Evolutionary conservation across 164 flowering plant species (phyloP), one percentile per base, ranked within the genome.

Genomic region (Macadamia integrifolia): DNA sequence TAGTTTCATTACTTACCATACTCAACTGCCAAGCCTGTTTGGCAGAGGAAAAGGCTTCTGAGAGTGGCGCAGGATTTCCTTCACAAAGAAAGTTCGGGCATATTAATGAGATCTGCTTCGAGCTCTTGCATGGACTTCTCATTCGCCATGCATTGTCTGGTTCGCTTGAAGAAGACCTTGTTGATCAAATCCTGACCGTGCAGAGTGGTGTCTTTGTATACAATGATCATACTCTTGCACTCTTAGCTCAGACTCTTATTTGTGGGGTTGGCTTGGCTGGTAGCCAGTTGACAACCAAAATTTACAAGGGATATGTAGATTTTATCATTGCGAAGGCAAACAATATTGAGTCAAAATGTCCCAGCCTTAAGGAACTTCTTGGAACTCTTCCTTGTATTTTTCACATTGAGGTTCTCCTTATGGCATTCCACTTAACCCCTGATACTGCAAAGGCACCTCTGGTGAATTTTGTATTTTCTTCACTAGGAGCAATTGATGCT

Each of bases 351-450:
- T 66, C 72, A 50, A 71, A 70, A 29, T 78, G 81, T 50, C 72
- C 82, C 58, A 80, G 72, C 68, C 70, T 85, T 32, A 81, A 80
- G 69, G 94, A 89, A 49, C 64, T 92, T 65, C 71, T 86, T 65
- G 81, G 18, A n/a, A 62, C 73, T 46, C 91, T 95, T 67, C 99
- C 99, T 8, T 87, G 86, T 64, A 31, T 73, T 15, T 84, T 86
- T 68, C 96, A 95, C 74, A 78, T 92, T 56, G 91, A 95, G 85
- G 85, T 92, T 71, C 86, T 95, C 71, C 83, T 95, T 32, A 77
- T 90, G 86, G 89, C 96, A 56, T 95, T 90, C 73, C 96, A 95
- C 79, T 75, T 88, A 62, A 90, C 93, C 60, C 64, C 88, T 50
- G 83, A 80, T 60, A 81, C 52, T 68, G 97, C 89, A 70, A 95